A percentile compares a stretch with the other conserved stretches of the same genome.
phyloP scores from a whole-genome alignment of 306 rosid genomes.

The Cicer pinnatifidum region DNA sequence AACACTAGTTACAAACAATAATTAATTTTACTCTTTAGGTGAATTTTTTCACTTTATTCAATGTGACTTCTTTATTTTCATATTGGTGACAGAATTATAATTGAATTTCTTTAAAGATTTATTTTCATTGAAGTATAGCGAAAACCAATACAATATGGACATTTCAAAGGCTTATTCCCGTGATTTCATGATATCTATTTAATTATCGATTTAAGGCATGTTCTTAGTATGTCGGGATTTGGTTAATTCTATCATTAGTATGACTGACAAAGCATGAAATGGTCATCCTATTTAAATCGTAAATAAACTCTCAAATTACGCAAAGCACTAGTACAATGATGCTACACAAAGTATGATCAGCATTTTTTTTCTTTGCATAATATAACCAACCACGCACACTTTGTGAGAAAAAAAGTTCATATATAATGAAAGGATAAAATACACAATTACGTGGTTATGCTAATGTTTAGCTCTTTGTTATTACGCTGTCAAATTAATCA shows the following conservation, averaged over 20 bases:
- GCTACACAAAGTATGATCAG: constrained; percentile 28
- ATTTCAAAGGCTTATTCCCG: constrained; percentile 3
- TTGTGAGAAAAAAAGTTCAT: background rate
- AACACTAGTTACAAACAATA: too few species aligned
- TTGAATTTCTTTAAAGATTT: too few species aligned
- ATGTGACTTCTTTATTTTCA: too few species aligned
- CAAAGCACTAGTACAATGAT: constrained; percentile 31
- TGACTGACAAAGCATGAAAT: constrained; percentile 45
- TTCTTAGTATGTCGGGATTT: constrained; percentile 36
- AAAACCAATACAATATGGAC: too few species aligned
- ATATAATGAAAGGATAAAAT: background rate
- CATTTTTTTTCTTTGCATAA: constrained; percentile 17
- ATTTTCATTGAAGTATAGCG: too few species aligned
- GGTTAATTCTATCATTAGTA: constrained; percentile 38
- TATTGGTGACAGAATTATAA: too few species aligned
- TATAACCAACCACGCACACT: background rate
- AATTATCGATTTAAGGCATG: constrained; percentile 28
- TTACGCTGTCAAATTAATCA: constrained; percentile 16
- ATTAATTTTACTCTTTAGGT: too few species aligned
- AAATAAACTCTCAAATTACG: constrained; percentile 15
- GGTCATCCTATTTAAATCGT: constrained; percentile 17
- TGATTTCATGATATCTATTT: constrained; percentile 24
- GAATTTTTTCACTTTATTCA: too few species aligned
- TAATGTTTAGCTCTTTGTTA: background rate
- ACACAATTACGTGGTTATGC: constrained; percentile 10